Conservation (phyloP, 495 filamentous ascomycete genomes). For the Penicillium chermesinum region DNA sequence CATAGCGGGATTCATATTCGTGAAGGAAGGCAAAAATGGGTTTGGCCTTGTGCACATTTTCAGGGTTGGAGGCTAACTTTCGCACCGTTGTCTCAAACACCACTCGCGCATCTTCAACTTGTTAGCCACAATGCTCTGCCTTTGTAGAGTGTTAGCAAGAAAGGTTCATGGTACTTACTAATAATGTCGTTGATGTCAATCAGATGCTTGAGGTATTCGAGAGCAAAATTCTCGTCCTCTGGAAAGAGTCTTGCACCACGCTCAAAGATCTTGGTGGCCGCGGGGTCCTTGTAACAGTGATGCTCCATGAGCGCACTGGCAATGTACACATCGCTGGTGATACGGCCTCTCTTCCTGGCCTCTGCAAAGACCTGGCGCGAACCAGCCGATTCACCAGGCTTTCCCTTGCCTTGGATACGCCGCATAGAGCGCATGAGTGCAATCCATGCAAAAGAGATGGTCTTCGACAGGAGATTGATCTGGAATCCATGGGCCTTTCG, state of each 20-base stretch:
- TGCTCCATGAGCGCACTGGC: slow-evolving; percentile 89
- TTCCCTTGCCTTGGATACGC: slow-evolving; percentile 88
- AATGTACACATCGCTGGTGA: slow-evolving; percentile 91
- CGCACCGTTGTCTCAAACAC: slow-evolving; percentile 91
- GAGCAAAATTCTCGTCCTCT: slow-evolving; percentile 81
- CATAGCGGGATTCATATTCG: slow-evolving; percentile 89
- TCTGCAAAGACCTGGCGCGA: slow-evolving; percentile 82
- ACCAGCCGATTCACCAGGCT: slow-evolving; percentile 62
- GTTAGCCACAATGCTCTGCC: background rate
- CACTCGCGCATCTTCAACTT: slow-evolving; percentile 72
- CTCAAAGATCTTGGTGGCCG: slow-evolving; percentile 92
- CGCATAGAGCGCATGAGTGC: slow-evolving; percentile 89
- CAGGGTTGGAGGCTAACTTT: slow-evolving; percentile 66
- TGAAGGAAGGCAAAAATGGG: slow-evolving; percentile 86
- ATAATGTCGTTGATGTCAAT: slow-evolving; percentile 86
- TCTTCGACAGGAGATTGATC: slow-evolving; percentile 65
- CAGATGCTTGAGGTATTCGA: slow-evolving; percentile 93
- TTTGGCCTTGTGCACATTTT: slow-evolving; percentile 69
- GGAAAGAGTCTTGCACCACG: slow-evolving; percentile 88
- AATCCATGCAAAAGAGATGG: slow-evolving; percentile 89
- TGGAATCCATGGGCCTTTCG: slow-evolving; percentile 66
- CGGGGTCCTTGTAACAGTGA: slow-evolving; percentile 88
- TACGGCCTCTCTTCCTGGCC: slow-evolving; percentile 74
- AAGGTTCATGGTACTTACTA: slow-evolving; percentile 55
- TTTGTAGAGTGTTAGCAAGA: background rate